Percentiles rank a stretch among this genome's conserved stretches.
phyloP scores from a whole-genome alignment of 2,329 filamentous ascomycete species.

The Fusarium graminum region DNA sequence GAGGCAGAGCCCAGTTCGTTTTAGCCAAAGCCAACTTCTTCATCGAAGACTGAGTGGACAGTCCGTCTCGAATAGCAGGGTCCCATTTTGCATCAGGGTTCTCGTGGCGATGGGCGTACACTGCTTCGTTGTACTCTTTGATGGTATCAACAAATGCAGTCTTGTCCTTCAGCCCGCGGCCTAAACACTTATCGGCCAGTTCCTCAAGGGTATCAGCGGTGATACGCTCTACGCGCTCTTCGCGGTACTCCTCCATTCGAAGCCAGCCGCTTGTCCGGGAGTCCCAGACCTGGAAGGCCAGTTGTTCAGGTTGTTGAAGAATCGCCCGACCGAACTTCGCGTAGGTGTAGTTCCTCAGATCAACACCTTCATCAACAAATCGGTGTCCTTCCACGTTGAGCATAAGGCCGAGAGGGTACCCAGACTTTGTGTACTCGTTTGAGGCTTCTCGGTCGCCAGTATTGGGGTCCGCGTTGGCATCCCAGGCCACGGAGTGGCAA shows the following conservation, averaged over 20 bases:
- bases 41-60: constrained; percentile 14
- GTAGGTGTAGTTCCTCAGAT: constrained; percentile 26
- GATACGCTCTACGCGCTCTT: constrained; percentile 22
- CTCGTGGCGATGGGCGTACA: constrained; percentile 6
- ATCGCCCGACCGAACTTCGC: constrained; percentile 26
- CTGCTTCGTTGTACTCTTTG: constrained; percentile 18
- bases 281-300: constrained; percentile 25
- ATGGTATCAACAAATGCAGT: constrained; percentile 7
- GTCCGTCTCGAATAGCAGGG: constrained; percentile 11
- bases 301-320: constrained; percentile 24
- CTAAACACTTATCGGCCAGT: constrained; percentile 3
- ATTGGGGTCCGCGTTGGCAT: constrained; percentile 23
- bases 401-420: constrained; percentile 25
- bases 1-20: constrained; percentile 23
- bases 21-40: constrained; percentile 20
- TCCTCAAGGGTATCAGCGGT: constrained; percentile 6
- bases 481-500: constrained; percentile 20
- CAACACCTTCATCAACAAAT: constrained; percentile 20
- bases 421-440: constrained; percentile 28
- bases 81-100: constrained; percentile 14
- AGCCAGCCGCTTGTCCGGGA: constrained; percentile 13
- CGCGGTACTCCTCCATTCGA: constrained; percentile 18
- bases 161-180: constrained; percentile 5
- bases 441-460: constrained; percentile 19
- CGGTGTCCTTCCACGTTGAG: constrained; percentile 13